These are phyloP conservation scores for Metarhizium anisopliae DNA, from an alignment of 2,329 filamentous ascomycete species.

Conservation along the genomic window DNA sequence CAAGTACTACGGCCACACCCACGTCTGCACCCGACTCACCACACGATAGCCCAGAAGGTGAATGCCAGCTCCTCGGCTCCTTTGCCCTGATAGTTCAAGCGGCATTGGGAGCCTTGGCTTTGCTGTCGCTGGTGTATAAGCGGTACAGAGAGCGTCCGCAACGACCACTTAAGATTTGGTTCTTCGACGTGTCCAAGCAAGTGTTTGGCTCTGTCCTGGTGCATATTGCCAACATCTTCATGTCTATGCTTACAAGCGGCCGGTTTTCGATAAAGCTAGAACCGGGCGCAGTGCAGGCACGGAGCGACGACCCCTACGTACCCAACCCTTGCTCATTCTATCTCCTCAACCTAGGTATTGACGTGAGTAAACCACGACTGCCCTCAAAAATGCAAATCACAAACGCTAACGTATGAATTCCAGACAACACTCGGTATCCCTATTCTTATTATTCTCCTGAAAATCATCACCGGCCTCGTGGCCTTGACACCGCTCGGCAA, in stretches of 20 bases:
- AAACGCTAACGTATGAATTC: background rate
- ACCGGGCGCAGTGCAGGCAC: constrained; percentile 31
- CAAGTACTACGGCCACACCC: constrained; percentile 19
- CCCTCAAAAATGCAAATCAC: background rate
- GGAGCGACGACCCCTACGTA: constrained; percentile 46
- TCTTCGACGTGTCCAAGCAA: constrained; percentile 95
- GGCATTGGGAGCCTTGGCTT: constrained; percentile 72
- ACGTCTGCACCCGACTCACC: constrained; percentile 13
- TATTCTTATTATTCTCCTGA: constrained; percentile 83
- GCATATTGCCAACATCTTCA: constrained; percentile 86
- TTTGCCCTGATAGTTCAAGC: constrained; percentile 89
- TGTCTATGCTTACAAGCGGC: constrained; percentile 91
- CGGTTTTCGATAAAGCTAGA: constrained; percentile 61
- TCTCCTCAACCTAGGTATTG: constrained; percentile 84
- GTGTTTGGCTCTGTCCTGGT: constrained; percentile 88
- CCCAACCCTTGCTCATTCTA: constrained; percentile 98
- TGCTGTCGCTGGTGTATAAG: constrained; percentile 86
- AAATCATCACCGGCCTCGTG: constrained; percentile 63
- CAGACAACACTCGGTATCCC: constrained; percentile 90
- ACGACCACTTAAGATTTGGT: constrained; percentile 91
- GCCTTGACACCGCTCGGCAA: constrained; percentile 68
- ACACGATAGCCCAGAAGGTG: constrained; percentile 48
- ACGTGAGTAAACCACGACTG: constrained; percentile 53
- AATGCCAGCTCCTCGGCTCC: constrained; percentile 80
- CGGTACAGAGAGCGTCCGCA: constrained; percentile 87